Conservation (phyloP, 495 filamentous ascomycete species). For the Podospora comata region DNA sequence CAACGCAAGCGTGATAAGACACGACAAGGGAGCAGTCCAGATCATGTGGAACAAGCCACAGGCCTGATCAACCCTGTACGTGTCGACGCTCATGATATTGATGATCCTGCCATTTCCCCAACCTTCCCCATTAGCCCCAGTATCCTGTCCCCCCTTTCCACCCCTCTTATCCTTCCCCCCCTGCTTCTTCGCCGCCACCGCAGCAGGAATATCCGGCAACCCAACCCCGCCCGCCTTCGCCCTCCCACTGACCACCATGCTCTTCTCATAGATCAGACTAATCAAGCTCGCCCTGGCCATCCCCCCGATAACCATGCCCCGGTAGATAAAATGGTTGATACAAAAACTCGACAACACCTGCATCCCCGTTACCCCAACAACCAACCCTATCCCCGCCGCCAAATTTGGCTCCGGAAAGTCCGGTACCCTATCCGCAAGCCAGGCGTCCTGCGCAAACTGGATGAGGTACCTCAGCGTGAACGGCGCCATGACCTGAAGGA, state of each 20-base stretch:
- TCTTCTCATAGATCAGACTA: conserved; percentile 73
- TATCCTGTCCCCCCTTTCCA: conserved; percentile 34
- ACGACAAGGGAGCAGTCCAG: conserved; percentile 78
- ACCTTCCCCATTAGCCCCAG: conserved; percentile 63
- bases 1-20: conserved; percentile 72
- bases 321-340: conserved; percentile 79
- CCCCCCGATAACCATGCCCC: conserved; percentile 75
- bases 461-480: conserved; percentile 74
- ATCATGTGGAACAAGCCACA: conserved; percentile 83
- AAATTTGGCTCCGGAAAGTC: conserved; percentile 56
- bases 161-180: conserved; percentile 37
- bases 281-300: conserved; percentile 73
- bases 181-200: conserved; percentile 33
- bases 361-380: conserved; percentile 72
- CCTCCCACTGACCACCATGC: conserved; percentile 74
- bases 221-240: conserved; percentile 65
- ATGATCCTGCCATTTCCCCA: conserved; percentile 89
- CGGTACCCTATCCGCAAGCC: conserved; percentile 48
- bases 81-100: conserved; percentile 91
- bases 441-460: conserved; percentile 75
- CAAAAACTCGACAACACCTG: conserved; percentile 68
- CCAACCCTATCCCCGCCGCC: conserved; percentile 66
- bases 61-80: conserved; percentile 83
- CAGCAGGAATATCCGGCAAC: conserved; percentile 34
- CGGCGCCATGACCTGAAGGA: conserved; percentile 70